phyloP scores from a whole-genome alignment of 2,329 filamentous ascomycete species.

The Aspergillus viridinutans region DNA sequence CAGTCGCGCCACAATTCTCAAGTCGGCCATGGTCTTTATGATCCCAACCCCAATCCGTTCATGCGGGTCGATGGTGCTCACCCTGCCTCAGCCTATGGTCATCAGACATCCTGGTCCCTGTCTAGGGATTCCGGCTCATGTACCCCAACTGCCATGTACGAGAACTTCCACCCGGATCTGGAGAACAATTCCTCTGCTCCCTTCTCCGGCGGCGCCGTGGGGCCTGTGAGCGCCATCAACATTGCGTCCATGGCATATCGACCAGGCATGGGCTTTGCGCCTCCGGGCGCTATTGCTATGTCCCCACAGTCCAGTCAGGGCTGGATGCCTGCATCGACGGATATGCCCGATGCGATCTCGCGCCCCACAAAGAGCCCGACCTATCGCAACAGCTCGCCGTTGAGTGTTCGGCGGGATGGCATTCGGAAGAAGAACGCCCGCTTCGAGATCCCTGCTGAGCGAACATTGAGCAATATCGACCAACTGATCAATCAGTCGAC shows the following conservation, averaged over 20 bases:
- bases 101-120: conserved; percentile 59
- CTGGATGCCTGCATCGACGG: conserved; percentile 46
- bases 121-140: conserved; percentile 64
- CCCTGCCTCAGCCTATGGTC: conserved; percentile 40
- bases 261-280: conserved; percentile 49
- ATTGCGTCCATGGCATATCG: conserved; percentile 42
- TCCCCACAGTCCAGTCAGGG: conserved; percentile 61
- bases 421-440: conserved; percentile 99
- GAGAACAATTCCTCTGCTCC: conserved; percentile 43
- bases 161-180: conserved; percentile 55
- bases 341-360: conserved; percentile 47
- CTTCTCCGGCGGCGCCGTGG: conserved; percentile 41
- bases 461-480: conserved; percentile 93
- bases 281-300: conserved; percentile 49
- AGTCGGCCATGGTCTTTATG: conserved; percentile 46
- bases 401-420: conserved; percentile 71
- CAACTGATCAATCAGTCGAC: conserved; percentile 76
- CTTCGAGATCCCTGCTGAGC: conserved; percentile 92
- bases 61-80: conserved; percentile 55
- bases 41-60: conserved; percentile 56
- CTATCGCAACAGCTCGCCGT: conserved; percentile 67
- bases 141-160: conserved; percentile 69
- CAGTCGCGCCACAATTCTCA: conserved; percentile 41
- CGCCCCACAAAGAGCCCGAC: conserved; percentile 61
- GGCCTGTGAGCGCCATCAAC: conserved; percentile 36